Percentiles rank a stretch among this genome's conserved stretches.
These are phyloP conservation scores for Sanghuangporus sanghuang DNA, from an alignment of 1,284 basidiomycete genomes.

Conservation along the genomic window DNA sequence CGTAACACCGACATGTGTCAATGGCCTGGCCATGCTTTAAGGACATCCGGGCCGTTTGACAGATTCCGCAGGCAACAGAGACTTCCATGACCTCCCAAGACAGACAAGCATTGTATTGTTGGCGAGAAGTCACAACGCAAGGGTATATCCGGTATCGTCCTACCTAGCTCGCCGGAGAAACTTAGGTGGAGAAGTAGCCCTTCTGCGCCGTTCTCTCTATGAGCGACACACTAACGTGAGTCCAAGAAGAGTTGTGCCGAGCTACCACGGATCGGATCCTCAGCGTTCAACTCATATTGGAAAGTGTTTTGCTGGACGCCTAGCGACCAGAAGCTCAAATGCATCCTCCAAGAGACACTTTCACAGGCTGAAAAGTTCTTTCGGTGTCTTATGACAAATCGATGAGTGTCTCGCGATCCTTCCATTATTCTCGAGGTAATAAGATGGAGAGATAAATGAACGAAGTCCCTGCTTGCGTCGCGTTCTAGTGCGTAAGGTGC, in stretches of 20 bases:
- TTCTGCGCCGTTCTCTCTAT: background rate
- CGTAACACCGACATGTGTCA: background rate
- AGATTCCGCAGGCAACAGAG: background rate
- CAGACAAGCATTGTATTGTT: background rate
- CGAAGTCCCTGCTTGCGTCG: background rate
- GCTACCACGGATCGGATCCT: background rate
- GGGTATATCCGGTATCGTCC: background rate
- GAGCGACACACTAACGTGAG: background rate
- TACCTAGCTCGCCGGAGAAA: background rate
- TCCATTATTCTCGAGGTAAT: slow-evolving; percentile 1
- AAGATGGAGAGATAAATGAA: slow-evolving; percentile 2
- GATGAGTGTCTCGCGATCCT: background rate
- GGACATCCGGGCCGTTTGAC: background rate
- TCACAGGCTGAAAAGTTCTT: background rate
- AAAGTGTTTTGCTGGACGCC: background rate
- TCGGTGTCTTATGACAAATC: background rate
- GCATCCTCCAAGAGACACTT: background rate
- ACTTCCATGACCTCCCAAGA: background rate
- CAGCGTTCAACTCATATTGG: background rate
- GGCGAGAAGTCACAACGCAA: background rate
- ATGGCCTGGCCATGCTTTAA: background rate
- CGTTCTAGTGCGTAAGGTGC: background rate
- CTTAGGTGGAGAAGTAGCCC: background rate
- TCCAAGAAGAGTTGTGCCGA: background rate
- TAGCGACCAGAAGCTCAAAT: background rate